A percentile compares a stretch with the other conserved stretches of the same genome.
phyloP scores from a whole-genome alignment of 768 basidiomycete genomes.

The Boletellus ananas region DNA sequence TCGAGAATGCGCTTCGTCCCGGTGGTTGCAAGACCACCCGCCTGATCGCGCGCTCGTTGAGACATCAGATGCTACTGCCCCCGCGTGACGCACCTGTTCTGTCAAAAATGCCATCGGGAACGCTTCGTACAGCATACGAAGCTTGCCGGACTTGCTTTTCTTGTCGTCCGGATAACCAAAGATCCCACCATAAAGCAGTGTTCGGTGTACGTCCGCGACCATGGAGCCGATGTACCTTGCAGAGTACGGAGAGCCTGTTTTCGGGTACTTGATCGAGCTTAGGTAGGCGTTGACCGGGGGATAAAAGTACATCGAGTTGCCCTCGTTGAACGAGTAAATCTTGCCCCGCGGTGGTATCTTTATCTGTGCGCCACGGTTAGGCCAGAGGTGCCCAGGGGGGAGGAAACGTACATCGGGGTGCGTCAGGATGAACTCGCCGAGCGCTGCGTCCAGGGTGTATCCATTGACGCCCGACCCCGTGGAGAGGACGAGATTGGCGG shows the following conservation, averaged over 20 bases:
- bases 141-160: conserved; percentile 94
- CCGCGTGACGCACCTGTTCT: conserved; percentile 65
- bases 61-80: neutral
- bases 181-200: conserved; percentile 94
- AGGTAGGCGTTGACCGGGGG: conserved; percentile 77
- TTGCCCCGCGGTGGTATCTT: conserved; percentile 91
- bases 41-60: conserved; percentile 42
- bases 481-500: conserved; percentile 92
- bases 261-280: conserved; percentile 88
- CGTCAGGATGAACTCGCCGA: conserved; percentile 98
- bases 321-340: conserved; percentile 99
- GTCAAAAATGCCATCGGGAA: conserved; percentile 97
- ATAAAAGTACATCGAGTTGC: conserved; percentile 94
- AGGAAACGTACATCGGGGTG: conserved; percentile 75
- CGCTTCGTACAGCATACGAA: conserved; percentile 93
- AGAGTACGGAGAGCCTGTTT: conserved; percentile 75
- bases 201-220: conserved; percentile 98
- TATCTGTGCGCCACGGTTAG: conserved; percentile 50
- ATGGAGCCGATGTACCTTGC: conserved; percentile 96
- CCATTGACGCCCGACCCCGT: conserved; percentile 97
- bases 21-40: conserved; percentile 95
- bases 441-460: conserved; percentile 91
- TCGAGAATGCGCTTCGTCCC: conserved; percentile 93
- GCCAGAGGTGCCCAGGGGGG: conserved; percentile 1
- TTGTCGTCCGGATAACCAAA: conserved; percentile 98